phyloP scores from a whole-genome alignment of 2,329 filamentous ascomycete species.

The Rugonectria rugulosa region DNA sequence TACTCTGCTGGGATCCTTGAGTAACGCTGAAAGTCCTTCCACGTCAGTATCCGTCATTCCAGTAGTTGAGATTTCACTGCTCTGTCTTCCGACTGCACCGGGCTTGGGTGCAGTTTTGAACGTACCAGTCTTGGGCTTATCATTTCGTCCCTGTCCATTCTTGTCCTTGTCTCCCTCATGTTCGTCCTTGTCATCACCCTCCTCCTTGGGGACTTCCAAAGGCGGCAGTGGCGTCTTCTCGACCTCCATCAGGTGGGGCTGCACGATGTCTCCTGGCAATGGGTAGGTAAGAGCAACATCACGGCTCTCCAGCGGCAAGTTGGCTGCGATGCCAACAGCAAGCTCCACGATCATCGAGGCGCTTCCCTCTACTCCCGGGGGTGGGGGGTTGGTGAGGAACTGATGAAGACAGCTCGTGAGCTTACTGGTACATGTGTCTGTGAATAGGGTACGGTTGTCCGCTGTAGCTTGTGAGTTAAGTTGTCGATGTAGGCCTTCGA shows the following conservation, averaged over 20 bases:
- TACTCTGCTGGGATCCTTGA: conserved; percentile 64
- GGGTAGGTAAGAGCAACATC: conserved; percentile 91
- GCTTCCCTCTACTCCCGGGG: conserved; percentile 83
- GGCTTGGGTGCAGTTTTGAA: conserved; percentile 31
- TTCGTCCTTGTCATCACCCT: conserved; percentile 52
- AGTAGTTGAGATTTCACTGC: conserved; percentile 40
- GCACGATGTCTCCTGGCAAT: conserved; percentile 74
- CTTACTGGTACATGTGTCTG: conserved; percentile 71
- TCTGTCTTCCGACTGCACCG: conserved; percentile 24
- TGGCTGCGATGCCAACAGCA: conserved; percentile 83
- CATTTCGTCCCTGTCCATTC: conserved; percentile 50
- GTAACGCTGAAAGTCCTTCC: conserved; percentile 45
- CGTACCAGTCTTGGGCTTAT: conserved; percentile 60
- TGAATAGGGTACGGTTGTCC: conserved; percentile 73
- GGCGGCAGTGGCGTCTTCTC: conserved; percentile 76
- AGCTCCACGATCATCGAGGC: conserved; percentile 93
- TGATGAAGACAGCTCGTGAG: conserved; percentile 75
- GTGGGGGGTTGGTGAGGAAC: conserved; percentile 78
- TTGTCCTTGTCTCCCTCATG: conserved; percentile 54
- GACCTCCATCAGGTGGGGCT: conserved; percentile 82
- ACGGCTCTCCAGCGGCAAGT: conserved; percentile 88
- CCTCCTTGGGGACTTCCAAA: conserved; percentile 56
- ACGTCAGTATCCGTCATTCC: conserved; percentile 49
- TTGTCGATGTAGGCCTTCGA: conserved; percentile 83
- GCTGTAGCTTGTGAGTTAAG: conserved; percentile 71